Conservation (phyloP, 2,329 filamentous ascomycete species). For the Fusarium succisae region DNA sequence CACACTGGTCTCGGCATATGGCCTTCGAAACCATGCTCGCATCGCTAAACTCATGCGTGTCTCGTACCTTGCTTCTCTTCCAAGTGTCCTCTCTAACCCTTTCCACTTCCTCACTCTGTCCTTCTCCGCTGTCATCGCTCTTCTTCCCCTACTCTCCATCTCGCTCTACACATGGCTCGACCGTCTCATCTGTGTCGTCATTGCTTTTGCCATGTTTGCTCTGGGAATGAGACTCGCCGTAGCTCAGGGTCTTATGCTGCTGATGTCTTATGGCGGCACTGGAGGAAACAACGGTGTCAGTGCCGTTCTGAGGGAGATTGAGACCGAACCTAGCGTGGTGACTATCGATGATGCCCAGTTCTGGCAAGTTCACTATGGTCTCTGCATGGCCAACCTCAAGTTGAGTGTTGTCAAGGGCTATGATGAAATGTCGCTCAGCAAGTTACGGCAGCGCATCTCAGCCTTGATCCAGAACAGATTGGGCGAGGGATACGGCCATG, state of each 20-base stretch:
- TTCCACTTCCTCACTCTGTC: constrained; percentile 94
- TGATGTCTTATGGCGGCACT: constrained; percentile 80
- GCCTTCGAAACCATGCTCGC: constrained; percentile 87
- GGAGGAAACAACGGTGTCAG: constrained; percentile 62
- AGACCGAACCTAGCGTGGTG: constrained; percentile 78
- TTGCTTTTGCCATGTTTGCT: constrained; percentile 88
- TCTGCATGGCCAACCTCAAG: constrained; percentile 95
- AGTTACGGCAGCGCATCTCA: constrained; percentile 78
- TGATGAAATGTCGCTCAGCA: constrained; percentile 76
- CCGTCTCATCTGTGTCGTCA: constrained; percentile 79
- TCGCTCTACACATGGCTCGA: constrained; percentile 87
- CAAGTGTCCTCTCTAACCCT: constrained; percentile 90
- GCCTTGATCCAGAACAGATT: constrained; percentile 85
- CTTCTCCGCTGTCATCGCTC: constrained; percentile 81
- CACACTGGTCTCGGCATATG: constrained; percentile 86
- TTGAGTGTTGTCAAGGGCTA: constrained; percentile 72
- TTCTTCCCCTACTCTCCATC: constrained; percentile 84
- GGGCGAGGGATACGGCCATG: constrained; percentile 86
- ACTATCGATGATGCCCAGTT: constrained; percentile 91
- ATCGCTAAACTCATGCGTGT: constrained; percentile 93
- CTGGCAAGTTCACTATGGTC: constrained; percentile 98
- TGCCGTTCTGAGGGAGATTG: constrained; percentile 85
- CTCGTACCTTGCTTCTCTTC: constrained; percentile 81
- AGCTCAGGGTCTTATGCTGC: constrained; percentile 89
- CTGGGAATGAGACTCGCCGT: constrained; percentile 85